phyloP scores from a whole-genome alignment of 139 green algal species.

The Chlamydomonas sp. region DNA sequence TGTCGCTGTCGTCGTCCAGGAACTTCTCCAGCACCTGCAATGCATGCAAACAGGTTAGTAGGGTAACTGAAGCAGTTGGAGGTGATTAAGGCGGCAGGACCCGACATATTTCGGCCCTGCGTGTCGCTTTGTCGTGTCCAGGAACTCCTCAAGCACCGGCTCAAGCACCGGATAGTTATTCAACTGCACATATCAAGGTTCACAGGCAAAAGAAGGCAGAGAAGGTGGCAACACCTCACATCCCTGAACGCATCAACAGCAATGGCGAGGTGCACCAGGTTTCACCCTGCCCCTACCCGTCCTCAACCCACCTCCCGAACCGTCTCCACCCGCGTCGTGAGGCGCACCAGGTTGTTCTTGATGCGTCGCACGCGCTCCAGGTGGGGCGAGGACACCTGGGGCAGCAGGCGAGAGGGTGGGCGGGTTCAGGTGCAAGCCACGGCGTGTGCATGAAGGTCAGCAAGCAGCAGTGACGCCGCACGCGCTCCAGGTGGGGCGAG shows the following conservation, averaged over 20 bases:
- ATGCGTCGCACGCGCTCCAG: slow-evolving; percentile 92
- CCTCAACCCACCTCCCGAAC: slow-evolving; percentile 44
- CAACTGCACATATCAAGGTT: background rate
- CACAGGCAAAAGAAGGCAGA: background rate
- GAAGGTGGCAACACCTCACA: background rate
- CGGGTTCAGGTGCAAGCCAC: background rate
- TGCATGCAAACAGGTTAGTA: background rate
- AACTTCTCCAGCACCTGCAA: slow-evolving; percentile 70
- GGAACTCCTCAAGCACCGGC: background rate
- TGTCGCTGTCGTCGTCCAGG: slow-evolving; percentile 75
- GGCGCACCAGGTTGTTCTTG: slow-evolving; percentile 83
- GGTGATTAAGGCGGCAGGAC: background rate
- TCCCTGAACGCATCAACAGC: background rate
- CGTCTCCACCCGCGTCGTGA: slow-evolving; percentile 74
- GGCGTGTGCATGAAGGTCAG: background rate
- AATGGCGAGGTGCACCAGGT: background rate
- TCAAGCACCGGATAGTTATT: background rate
- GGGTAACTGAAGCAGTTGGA: background rate
- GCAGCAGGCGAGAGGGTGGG: background rate
- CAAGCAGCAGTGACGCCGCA: background rate
- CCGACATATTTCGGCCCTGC: background rate
- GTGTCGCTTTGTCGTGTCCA: background rate
- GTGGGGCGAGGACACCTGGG: slow-evolving; percentile 83
- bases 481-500: background rate
- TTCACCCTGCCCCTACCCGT: background rate